phyloP scores from a whole-genome alignment of 2,329 filamentous ascomycete species.

The Albophoma yamanashiensis region DNA sequence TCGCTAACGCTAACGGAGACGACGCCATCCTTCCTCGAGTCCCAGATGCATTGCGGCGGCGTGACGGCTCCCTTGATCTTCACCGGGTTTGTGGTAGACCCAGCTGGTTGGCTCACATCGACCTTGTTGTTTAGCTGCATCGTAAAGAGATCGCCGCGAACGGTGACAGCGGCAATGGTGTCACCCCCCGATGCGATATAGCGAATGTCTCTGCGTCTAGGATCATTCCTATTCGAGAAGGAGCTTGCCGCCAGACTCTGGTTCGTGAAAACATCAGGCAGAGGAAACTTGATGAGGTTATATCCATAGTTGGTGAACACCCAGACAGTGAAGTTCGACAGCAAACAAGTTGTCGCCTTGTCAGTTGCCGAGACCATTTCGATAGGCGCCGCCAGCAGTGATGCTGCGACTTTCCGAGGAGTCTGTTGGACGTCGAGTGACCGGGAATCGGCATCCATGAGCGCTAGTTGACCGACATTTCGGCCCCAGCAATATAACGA shows the following conservation, averaged over 20 bases:
- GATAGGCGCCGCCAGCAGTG: slow-evolving; percentile 57
- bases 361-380: slow-evolving; percentile 80
- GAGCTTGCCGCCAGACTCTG: slow-evolving; percentile 57
- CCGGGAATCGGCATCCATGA: slow-evolving; percentile 90
- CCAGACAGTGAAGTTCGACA: slow-evolving; percentile 82
- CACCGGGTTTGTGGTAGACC: slow-evolving; percentile 83
- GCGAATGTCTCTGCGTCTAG: slow-evolving; percentile 56
- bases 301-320: slow-evolving; percentile 96
- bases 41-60: slow-evolving; percentile 75
- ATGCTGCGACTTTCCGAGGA: slow-evolving; percentile 81
- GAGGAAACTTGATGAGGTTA: slow-evolving; percentile 76
- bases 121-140: slow-evolving; percentile 61
- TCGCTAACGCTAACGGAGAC: slow-evolving; percentile 82
- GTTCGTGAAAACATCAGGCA: slow-evolving; percentile 59
- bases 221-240: slow-evolving; percentile 38
- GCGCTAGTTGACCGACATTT: slow-evolving; percentile 84
- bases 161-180: slow-evolving; percentile 81
- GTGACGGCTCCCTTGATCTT: slow-evolving; percentile 82
- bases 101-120: slow-evolving; percentile 47
- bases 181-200: slow-evolving; percentile 79
- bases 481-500: slow-evolving; percentile 91
- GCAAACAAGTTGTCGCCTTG: slow-evolving; percentile 72
- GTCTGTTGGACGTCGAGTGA: slow-evolving; percentile 75
- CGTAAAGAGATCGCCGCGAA: slow-evolving; percentile 78
- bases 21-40: slow-evolving; percentile 75